Evolutionary conservation across 148 eudicot species (phyloP).

Genomic region (Persicaria maculosa): DNA sequence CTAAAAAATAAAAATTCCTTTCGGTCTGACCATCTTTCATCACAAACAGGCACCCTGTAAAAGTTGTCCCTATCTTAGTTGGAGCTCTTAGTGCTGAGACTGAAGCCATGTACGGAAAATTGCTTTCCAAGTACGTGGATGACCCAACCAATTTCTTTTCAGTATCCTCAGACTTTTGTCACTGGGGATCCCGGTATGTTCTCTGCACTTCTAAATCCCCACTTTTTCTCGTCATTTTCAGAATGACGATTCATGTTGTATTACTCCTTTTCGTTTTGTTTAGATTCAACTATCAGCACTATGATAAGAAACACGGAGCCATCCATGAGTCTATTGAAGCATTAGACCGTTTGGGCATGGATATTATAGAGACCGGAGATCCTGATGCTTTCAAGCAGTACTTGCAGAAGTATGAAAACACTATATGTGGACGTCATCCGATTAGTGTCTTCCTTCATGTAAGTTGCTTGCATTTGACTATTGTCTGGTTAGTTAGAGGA

Average conservation of each 20-base stretch:
- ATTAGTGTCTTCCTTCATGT: conserved; percentile 94
- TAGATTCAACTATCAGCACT: conserved; percentile 78
- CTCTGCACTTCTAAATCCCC: neutral
- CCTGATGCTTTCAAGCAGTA: conserved; percentile 82
- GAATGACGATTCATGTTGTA: neutral
- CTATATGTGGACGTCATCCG: conserved; percentile 97
- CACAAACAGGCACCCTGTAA: conserved; percentile 52
- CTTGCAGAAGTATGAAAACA: conserved; percentile 73
- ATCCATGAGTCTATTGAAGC: conserved; percentile 89
- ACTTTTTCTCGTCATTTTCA: neutral
- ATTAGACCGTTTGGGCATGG: conserved; percentile 89
- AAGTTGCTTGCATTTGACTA: conserved; percentile 20
- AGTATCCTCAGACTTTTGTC: conserved; percentile 94
- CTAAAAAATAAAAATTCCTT: neutral
- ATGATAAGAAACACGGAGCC: conserved; percentile 80
- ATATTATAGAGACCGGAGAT: conserved; percentile 83
- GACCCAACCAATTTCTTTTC: conserved; percentile 94
- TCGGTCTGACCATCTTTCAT: neutral
- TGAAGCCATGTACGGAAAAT: conserved; percentile 72
- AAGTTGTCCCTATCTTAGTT: conserved; percentile 89
- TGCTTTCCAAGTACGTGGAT: conserved; percentile 85
- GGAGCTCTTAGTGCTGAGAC: conserved; percentile 72
- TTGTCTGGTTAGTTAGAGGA: neutral
- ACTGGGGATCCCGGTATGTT: conserved; percentile 95
- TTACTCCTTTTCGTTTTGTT: conserved; percentile 6